Evolutionary conservation across 2,329 filamentous ascomycete species (phyloP), one percentile per base, ranked within the genome.

Genomic region (Hypoxylon sp.): DNA sequence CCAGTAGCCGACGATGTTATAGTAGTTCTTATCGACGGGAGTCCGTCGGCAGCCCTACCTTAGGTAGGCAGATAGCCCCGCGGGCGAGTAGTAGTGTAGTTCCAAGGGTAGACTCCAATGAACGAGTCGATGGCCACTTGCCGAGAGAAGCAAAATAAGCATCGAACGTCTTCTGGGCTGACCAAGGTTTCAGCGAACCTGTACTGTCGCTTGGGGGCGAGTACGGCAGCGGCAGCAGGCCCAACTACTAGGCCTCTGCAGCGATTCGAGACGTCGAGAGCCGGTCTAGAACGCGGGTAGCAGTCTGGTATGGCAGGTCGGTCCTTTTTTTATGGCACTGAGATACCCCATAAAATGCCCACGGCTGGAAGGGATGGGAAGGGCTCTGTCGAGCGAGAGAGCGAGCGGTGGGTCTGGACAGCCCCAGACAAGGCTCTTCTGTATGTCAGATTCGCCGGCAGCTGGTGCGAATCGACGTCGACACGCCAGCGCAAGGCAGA

Each of bases 141-240:
- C 58, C 58, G 51, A 54, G 51, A 29, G 37, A 51, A 42, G 31
- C 17, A 27, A 48, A 59, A 59, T 37, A 41, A 59, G 53, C 55
- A 59, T 64, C 61, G 57, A 64, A 64, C 53, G 58, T 61, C 58
- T 61, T 61, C 58, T 64, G 54, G 58, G 54, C 55, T 64, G 61
- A 61, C 55, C 48, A 40, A 59, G 48, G 48, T 53, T 58, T 48
- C 55, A 58, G 26, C 37, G 61, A 63, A 58, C 60, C 60, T 63
- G 52, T 64, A 29, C 10, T 55, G 48, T 46, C 48, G 52, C 51
- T n/a, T 43, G 26, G 47, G 27, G 31, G 33, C 54, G 35, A 55
- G 31, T 20, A 53, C 48, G 35, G 31, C 46, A 58, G 43, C 48
- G 35, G 31, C 46, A 58, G 43, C 46, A 43, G 56, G 51, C 47